Evolutionary conservation across 768 basidiomycete genomes (phyloP), one percentile per base, ranked within the genome.

Genomic region (Pholiota conissans): DNA sequence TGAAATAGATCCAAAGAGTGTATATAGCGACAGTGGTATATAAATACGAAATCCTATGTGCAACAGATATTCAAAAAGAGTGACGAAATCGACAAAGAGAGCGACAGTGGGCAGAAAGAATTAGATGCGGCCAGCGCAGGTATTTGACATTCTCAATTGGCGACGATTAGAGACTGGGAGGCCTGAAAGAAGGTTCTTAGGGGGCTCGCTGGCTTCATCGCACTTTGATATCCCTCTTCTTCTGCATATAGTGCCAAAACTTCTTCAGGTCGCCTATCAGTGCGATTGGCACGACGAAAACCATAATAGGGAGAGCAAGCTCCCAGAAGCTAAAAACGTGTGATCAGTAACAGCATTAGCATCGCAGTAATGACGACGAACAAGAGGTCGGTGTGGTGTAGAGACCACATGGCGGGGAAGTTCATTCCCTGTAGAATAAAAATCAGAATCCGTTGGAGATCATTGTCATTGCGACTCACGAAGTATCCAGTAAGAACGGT

Each of bases 401-500:
- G 71, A 32, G 78, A 74, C 79, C 79, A 80, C 77, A 87, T 82
- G 27, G 39, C 34, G 0, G 66, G 52, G 61, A 88, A 87, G 73
- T 89, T 87, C 86, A 88, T 88, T 47, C 85, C 84, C 85, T 87
- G 49, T n/a, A 20, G 7, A 39, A 18, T n/a, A n/a, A n/a, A n/a
- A n/a, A n/a, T n/a, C n/a, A n/a, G n/a, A n/a, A n/a, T n/a, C n/a
- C n/a, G n/a, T n/a, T n/a, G n/a, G n/a, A n/a, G n/a, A n/a, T n/a
- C n/a, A n/a, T n/a, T n/a, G n/a, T n/a, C n/a, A n/a, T n/a, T n/a
- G n/a, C n/a, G 47, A 39, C 59, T 50, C 61, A 76, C 70, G 63
- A 89, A 89, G 70, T 87, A 89, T 49, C 87, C 86, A 18, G 86
- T 89, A 18, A 89, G 76, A 8, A 89, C 73, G 3, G 87, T 88